Evolutionary conservation across 176 grass and related monocot species (phyloP), one percentile per base, ranked within the genome.

Genomic region (Luzula sylvatica): DNA sequence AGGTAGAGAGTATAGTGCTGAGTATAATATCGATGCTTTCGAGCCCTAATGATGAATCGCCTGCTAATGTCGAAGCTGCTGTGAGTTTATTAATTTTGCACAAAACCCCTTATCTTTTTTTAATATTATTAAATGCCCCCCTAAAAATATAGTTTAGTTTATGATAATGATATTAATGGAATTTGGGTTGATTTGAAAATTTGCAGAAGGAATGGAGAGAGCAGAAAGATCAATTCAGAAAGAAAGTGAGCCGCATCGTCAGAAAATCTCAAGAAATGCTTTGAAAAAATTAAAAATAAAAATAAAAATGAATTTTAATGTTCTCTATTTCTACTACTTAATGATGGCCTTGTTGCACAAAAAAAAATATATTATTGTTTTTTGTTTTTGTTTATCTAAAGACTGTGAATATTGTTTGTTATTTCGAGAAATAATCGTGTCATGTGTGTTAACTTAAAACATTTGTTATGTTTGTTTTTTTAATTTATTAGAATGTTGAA

Each of bases 181-280:
- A 5, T 62, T 24, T 38, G 12, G 16, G 0, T 22, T 45, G 25
- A 65, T 5, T 15, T 42, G 16, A n/a, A 19, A 16, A 15, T 14
- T 40, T 74, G 58, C 71, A 74, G 71, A 66, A 74, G 38, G 60
- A 74, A 58, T 74, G 71, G 61, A 74, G 71, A 50, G 60, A 74
- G 13, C 45, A 11, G 16, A 66, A 59, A 40, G 71, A 74, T 19
- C 35, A 46, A 27, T 74, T 74, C 71, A 66, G 54, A 50, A 74
- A 74, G 60, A 74, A 74, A 50, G 71, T 74, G 18, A 8, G 61
- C 17, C 60, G 61, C 32, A 49, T 29, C 8, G 71, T 74, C 17
- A 55, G 71, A 74, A 43, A 44, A 57, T 74, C 60, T 15, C 60
- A 74, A 35, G 71, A 74, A 56, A 74, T 74, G 71, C 15, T 74